Evolutionary conservation across 108 stramenopile genomes (phyloP), one percentile per base, ranked within the genome.

Genomic region (Fistulifera pelliculosa): DNA sequence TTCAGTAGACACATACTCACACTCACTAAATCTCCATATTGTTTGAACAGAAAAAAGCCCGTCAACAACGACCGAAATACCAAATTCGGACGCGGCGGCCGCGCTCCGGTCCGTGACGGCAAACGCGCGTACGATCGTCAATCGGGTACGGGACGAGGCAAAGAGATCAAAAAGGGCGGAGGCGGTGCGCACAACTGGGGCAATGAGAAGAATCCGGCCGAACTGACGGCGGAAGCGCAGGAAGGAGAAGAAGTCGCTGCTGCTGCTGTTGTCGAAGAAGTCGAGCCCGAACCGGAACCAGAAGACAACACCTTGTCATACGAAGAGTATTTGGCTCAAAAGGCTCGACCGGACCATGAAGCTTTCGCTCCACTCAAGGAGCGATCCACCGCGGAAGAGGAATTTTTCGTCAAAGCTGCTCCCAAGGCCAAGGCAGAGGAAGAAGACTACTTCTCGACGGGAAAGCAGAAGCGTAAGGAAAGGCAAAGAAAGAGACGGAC

Each of bases 131-230:
- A 81, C 56, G 93, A 94, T 58, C 86, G 93, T 47, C 75, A 80
- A 47, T 85, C 83, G 40, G 93, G 93, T 45, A 91, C 93, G 41
- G 93, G 93, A 39, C 87, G 93, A 54, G 93, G 93, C 58, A 77
- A 76, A 47, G 93, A 94, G 66, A 79, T 83, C 63, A 89, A 86
- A 64, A 94, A 94, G 66, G 80, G 57, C 23, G 93, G 93, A 43
- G 93, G 81, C 15, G 93, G 94, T 47, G 87, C 83, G 38, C 80
- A 74, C 69, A 94, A 94, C 71, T 94, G 94, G 94, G 94, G 94
- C 10, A 74, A 74, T 50, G 85, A 86, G 66, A 78, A 83, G 66
- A 61, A 71, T 53, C 86, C 85, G 44, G 88, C 88, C 59, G 77
- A 79, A 66, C 73, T 71, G 69, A 51, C 19, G 0, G 68, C 28